Evolutionary conservation across 2,329 filamentous ascomycete genomes (phyloP).

Genomic region (Ophiosphaerella korrae): DNA sequence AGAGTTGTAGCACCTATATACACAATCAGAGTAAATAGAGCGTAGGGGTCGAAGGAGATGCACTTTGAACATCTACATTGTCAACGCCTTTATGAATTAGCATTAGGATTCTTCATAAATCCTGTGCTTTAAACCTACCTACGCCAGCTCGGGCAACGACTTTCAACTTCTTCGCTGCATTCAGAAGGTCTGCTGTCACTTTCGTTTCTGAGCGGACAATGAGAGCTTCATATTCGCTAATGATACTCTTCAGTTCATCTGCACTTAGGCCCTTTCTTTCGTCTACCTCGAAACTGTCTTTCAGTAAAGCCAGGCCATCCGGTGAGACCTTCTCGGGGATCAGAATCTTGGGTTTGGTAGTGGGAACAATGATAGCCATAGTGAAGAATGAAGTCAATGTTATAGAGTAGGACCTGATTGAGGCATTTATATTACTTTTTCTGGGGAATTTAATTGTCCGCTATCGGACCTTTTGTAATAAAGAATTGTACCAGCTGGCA

Average conservation of each 20-base stretch:
- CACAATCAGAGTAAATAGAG: too few species aligned
- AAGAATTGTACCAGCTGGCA: conserved; percentile 29
- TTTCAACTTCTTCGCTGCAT: conserved; percentile 69
- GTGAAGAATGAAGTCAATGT: not conserved
- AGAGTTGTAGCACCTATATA: conserved; percentile 62
- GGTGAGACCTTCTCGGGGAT: conserved; percentile 80
- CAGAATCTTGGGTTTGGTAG: conserved; percentile 61
- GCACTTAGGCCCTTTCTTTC: conserved; percentile 66
- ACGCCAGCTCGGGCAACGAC: conserved; percentile 83
- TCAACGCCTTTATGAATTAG: conserved; percentile 58
- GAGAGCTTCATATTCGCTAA: conserved; percentile 74
- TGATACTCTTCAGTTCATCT: conserved; percentile 68
- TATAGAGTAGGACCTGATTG: not conserved
- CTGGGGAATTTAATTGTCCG: conserved; percentile 21
- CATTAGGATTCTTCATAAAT: too few species aligned
- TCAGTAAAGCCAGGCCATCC: conserved; percentile 75
- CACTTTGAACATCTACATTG: conserved; percentile 74
- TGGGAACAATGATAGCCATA: conserved; percentile 39
- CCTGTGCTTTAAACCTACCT: conserved; percentile 39
- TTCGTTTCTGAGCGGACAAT: conserved; percentile 84
- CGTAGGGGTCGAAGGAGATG: too few species aligned
- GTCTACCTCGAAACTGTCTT: conserved; percentile 71
- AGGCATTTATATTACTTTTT: conserved; percentile 11
- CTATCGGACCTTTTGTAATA: conserved; percentile 29
- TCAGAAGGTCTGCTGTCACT: conserved; percentile 71